phyloP scores from a whole-genome alignment of 441 rosid genomes.

The Eruca vesicaria region DNA sequence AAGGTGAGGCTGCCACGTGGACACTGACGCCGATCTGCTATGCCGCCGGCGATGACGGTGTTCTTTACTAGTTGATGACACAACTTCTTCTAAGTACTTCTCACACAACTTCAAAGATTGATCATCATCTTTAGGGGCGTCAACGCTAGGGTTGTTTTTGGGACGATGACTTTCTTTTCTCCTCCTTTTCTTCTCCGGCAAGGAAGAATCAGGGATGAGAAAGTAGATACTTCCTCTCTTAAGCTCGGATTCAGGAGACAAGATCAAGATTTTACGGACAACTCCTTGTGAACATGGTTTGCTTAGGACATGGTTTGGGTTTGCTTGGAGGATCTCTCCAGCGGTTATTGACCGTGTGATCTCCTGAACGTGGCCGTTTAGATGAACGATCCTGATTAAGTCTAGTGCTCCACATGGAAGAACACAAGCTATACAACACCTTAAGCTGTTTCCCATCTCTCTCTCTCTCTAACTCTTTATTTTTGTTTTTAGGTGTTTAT shows the following conservation, averaged over 20 bases:
- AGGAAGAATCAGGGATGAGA: conserved; percentile 66
- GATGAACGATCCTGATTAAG: conserved; percentile 88
- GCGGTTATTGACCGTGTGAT: conserved; percentile 74
- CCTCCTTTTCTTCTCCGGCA: conserved; percentile 50
- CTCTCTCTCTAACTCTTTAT: neutral
- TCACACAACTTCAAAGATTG: conserved; percentile 32
- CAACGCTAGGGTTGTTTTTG: neutral
- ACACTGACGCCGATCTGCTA: conserved; percentile 39
- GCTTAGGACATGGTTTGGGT: conserved; percentile 83
- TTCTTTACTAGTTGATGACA: conserved; percentile 36
- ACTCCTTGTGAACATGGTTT: conserved; percentile 81
- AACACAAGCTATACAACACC: conserved; percentile 89
- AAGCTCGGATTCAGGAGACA: conserved; percentile 85
- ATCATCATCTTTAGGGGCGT: conserved; percentile 1
- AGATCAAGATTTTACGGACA: conserved; percentile 63
- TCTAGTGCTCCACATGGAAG: conserved; percentile 95
- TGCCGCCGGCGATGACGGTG: conserved; percentile 44
- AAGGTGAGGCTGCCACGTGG: conserved; percentile 74
- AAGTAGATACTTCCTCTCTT: conserved; percentile 84
- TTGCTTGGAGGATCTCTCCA: conserved; percentile 69
- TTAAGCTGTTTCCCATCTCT: conserved; percentile 81
- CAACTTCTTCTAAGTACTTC: conserved; percentile 30
- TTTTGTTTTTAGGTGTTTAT: neutral
- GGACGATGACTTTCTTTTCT: conserved; percentile 15
- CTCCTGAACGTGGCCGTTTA: conserved; percentile 83